Evolutionary conservation across 2,329 filamentous ascomycete species (phyloP).

Genomic region (Penicillium paneum): DNA sequence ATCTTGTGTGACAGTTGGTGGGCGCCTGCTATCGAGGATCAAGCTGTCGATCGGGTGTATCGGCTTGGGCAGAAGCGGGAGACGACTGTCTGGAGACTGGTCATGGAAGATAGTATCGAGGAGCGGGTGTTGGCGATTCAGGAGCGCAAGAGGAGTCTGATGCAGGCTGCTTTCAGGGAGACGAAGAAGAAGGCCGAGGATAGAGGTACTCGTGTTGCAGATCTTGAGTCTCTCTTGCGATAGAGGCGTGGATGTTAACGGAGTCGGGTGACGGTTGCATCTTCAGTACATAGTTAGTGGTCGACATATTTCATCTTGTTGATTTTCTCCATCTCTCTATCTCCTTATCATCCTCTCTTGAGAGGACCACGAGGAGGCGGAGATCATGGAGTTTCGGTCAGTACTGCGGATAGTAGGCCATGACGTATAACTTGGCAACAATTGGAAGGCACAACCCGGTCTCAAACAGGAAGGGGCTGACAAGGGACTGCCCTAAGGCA

Average conservation of each 20-base stretch:
- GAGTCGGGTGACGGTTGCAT: not conserved
- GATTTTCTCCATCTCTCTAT: not conserved
- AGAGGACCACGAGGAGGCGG: too few species aligned
- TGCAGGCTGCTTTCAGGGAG: constrained; percentile 76
- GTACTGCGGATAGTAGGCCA: too few species aligned
- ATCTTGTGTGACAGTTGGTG: constrained; percentile 85
- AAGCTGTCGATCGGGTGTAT: constrained; percentile 85
- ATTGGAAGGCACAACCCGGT: too few species aligned
- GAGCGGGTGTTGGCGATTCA: constrained; percentile 77
- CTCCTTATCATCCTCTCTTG: not conserved
- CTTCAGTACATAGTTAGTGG: not conserved
- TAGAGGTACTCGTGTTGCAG: constrained; percentile 52
- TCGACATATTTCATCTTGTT: not conserved
- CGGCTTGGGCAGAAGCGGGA: constrained; percentile 76
- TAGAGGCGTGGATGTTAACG: not conserved
- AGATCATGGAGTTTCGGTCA: too few species aligned
- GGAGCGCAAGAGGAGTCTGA: constrained; percentile 71
- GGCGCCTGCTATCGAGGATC: constrained; percentile 89
- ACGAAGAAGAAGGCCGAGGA: constrained; percentile 59
- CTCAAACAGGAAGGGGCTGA: too few species aligned
- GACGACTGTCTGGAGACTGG: constrained; percentile 74
- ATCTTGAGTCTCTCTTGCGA: constrained; percentile 40
- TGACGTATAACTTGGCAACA: too few species aligned
- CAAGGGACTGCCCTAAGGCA: too few species aligned
- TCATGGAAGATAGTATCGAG: constrained; percentile 78